A percentile compares a stretch with the other conserved stretches of the same genome.
Evolutionary conservation across 1,139 yeast species (phyloP).

Genomic region (Scheffersomyces stambukii): DNA sequence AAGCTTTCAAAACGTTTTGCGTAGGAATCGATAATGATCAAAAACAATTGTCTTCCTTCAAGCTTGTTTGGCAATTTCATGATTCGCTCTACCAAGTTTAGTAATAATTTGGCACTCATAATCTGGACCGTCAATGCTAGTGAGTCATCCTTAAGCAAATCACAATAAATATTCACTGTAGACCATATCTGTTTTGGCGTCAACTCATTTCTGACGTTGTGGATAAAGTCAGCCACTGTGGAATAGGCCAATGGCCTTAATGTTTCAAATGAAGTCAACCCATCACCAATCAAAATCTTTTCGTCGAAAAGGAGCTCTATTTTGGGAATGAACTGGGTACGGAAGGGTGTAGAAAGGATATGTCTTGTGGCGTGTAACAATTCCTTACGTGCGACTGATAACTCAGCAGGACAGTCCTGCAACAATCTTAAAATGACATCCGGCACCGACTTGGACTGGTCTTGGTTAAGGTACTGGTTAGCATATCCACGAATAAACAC

Average conservation of each 20-base stretch:
- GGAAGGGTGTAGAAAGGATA: constrained; percentile 82
- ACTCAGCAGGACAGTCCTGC: constrained; percentile 96
- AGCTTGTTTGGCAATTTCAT: constrained; percentile 77
- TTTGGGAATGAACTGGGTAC: constrained; percentile 79
- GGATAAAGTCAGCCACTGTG: constrained; percentile 93
- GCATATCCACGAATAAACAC: constrained; percentile 84
- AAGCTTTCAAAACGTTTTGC: constrained; percentile 77
- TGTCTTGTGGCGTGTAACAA: constrained; percentile 92
- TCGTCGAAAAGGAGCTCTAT: constrained; percentile 84
- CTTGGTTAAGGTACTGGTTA: constrained; percentile 54
- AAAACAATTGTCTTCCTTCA: constrained; percentile 80
- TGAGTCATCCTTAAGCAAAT: constrained; percentile 74
- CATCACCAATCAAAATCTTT: constrained; percentile 84
- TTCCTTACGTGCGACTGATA: constrained; percentile 90
- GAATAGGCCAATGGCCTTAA: constrained; percentile 89
- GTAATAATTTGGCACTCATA: constrained; percentile 88
- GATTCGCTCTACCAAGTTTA: constrained; percentile 86
- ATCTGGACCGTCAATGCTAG: constrained; percentile 90
- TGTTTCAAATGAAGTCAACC: constrained; percentile 86
- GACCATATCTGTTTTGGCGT: constrained; percentile 84
- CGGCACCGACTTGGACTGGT: constrained; percentile 71
- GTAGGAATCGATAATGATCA: constrained; percentile 83
- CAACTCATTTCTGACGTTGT: constrained; percentile 82
- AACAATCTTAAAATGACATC: constrained; percentile 79
- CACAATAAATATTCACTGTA: constrained; percentile 80